Conservation (phyloP, 768 basidiomycete genomes). For the Pisolithus marmoratus region DNA sequence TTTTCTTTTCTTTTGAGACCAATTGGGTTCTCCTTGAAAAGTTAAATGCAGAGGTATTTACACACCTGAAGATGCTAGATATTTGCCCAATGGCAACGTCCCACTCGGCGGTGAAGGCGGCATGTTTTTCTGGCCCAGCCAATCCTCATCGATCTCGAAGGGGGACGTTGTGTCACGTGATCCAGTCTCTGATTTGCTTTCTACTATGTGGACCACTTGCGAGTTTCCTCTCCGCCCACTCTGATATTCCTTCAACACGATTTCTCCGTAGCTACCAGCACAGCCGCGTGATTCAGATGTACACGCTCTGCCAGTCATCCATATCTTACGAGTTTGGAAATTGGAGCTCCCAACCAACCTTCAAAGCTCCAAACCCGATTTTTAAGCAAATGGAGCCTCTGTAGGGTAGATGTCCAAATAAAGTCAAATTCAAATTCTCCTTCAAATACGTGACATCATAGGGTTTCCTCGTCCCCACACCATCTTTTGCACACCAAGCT, state of each 20-base stretch:
- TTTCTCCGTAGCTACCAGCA: no score
- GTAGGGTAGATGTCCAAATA: no score
- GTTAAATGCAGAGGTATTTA: neutral
- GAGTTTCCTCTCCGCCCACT: no score
- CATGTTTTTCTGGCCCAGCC: constrained; percentile 22
- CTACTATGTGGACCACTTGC: no score
- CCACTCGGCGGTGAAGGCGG: constrained; percentile 27
- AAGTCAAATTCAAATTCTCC: no score
- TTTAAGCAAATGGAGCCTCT: no score
- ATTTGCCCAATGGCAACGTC: constrained; percentile 76
- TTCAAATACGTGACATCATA: neutral
- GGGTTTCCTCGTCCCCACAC: neutral
- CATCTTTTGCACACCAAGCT: neutral
- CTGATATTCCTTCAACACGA: no score
- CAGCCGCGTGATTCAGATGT: no score
- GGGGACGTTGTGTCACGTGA: constrained; percentile 6
- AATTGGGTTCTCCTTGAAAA: neutral
- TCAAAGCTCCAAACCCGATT: no score
- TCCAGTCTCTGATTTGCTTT: neutral
- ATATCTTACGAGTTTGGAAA: no score
- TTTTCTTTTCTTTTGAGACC: constrained; percentile 67
- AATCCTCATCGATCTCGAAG: constrained; percentile 10
- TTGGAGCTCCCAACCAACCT: no score
- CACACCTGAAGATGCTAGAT: constrained; percentile 87
- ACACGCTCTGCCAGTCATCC: no score